Evolutionary conservation across 495 filamentous ascomycete genomes (phyloP), one percentile per base, ranked within the genome.

Genomic region (Parmelia sp.): DNA sequence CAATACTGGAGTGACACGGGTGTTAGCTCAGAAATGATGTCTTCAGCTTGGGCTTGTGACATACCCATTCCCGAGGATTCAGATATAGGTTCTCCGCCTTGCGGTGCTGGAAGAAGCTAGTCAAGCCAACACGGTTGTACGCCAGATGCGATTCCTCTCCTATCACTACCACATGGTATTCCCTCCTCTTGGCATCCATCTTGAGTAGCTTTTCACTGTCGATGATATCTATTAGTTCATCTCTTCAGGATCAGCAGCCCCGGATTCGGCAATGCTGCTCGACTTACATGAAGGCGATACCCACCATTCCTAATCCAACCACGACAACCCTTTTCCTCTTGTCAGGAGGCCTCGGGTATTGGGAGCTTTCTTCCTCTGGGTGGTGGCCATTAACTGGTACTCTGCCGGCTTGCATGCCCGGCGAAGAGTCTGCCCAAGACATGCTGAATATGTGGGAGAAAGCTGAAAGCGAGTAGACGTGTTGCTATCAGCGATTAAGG

Each of bases 71-170:
- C 65, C 83, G 78, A 0, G 91, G 90, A 69, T 96, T 95, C 33
- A 97, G 80, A 68, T 96, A 96, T 49, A 97, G 72, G 70, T 94
- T 90, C 75, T 96, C 91, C 21, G 95, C 88, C 66, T 90, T 85
- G 64, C 93, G 84, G 75, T 96, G 92, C 70, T 90, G 87, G 70
- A 97, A 97, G 78, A 92, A 97, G 45, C 86, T 89, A 10, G 92
- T 96, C 45, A 97, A 80, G n/a, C 93, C 93, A 27, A 97, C 93
- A 57, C 93, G 88, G 71, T 97, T 97, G 75, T 97, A 97, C 4
- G 93, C 93, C 65, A 96, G 76, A 76, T 97, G 89, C 1, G 88
- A 77, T 72, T 97, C 93, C 71, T 97, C 93, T 71, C 93, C 93
- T 72, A 97, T 90, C 40, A 96, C 92, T 12, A 92, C 79, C 55